Conservation (phyloP, 2,329 filamentous ascomycete species). For the Colletotrichum graminicola region DNA sequence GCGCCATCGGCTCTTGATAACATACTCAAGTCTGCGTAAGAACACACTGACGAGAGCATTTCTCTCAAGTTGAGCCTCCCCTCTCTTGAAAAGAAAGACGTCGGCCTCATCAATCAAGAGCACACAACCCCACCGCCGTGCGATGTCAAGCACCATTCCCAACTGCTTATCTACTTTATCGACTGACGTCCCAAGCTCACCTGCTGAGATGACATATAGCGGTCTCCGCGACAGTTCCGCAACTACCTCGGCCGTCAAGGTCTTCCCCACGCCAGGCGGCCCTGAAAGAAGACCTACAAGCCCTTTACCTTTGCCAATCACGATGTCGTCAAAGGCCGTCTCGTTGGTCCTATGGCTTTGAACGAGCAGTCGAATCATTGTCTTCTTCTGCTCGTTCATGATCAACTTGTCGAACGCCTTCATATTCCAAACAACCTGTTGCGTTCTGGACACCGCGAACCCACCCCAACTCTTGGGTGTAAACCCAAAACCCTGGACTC, state of each 20-base stretch:
- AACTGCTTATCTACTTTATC: neutral
- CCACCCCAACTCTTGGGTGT: neutral
- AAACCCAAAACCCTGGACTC: neutral
- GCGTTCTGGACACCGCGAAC: neutral
- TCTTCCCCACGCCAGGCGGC: constrained; percentile 62
- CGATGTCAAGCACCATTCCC: neutral
- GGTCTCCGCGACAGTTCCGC: neutral
- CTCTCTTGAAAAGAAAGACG: constrained; percentile 76
- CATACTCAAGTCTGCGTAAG: neutral
- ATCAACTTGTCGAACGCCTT: neutral
- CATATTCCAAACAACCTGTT: neutral
- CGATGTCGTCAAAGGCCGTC: constrained; percentile 50
- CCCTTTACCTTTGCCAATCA: constrained; percentile 59
- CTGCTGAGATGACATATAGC: constrained; percentile 14
- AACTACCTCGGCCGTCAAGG: constrained; percentile 53
- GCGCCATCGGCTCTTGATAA: neutral
- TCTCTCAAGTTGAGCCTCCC: constrained; percentile 67
- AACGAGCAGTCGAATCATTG: neutral
- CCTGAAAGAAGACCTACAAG: constrained; percentile 61
- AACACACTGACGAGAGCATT: constrained; percentile 7
- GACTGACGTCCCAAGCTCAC: constrained; percentile 20
- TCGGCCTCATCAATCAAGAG: constrained; percentile 88
- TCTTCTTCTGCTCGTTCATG: neutral
- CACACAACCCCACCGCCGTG: constrained; percentile 77
- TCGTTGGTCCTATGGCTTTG: neutral